Percentiles rank a stretch among this genome's conserved stretches.
Evolutionary conservation across 441 rosid genomes (phyloP).

Genomic region (Euphorbia celastroides): DNA sequence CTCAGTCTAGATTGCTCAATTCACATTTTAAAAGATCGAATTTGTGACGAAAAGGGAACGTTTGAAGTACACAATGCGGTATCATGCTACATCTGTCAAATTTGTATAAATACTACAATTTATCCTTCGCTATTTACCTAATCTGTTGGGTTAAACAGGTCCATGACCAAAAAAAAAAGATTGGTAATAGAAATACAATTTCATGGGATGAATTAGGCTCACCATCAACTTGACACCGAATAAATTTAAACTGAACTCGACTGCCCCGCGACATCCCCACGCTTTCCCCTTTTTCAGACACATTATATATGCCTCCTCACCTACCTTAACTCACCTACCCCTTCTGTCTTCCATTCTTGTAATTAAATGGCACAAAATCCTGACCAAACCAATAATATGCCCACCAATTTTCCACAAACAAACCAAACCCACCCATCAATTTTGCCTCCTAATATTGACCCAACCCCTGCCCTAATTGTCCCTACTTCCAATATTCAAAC

Average conservation of each 20-base stretch:
- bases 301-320: slow-evolving; percentile 11
- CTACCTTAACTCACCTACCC: background rate
- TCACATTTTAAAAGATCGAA: no score
- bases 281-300: slow-evolving; percentile 23
- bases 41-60: no score
- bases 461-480: background rate
- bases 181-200: no score
- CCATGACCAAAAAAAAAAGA: no score
- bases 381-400: slow-evolving; percentile 30
- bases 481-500: slow-evolving; percentile 4
- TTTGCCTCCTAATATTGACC: slow-evolving; percentile 14
- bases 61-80: no score
- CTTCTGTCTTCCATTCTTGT: background rate
- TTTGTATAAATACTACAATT: no score
- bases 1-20: no score
- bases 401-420: slow-evolving; percentile 25
- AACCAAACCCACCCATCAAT: slow-evolving; percentile 19
- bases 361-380: slow-evolving; percentile 18
- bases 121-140: no score
- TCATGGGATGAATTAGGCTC: no score
- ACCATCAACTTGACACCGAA: background rate
- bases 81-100: no score
- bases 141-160: no score
- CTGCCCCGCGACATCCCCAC: slow-evolving; percentile 44
- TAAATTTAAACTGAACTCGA: background rate